A percentile compares a stretch with the other conserved stretches of the same genome.
These are phyloP conservation scores for Excoecaria cochinchinensis DNA, from an alignment of 345 rosid species.

Conservation along the genomic window DNA sequence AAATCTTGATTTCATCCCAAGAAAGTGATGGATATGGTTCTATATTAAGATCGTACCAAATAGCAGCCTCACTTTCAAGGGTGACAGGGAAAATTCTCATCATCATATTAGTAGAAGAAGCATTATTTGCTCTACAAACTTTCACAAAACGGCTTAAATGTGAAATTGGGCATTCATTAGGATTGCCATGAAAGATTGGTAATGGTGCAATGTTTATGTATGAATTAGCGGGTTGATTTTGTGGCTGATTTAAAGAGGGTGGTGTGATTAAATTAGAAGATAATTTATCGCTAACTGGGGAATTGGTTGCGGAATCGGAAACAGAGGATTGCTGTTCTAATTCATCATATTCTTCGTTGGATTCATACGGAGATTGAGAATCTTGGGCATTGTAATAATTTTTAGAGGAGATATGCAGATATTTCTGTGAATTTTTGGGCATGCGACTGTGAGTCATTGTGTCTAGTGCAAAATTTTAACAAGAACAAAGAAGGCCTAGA, in stretches of 20 bases:
- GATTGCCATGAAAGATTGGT: slow-evolving; percentile 31
- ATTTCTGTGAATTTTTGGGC: not conserved
- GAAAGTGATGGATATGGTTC: slow-evolving; percentile 36
- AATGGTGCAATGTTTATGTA: slow-evolving; percentile 37
- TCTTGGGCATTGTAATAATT: not conserved
- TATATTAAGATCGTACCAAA: slow-evolving; percentile 43
- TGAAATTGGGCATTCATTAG: slow-evolving; percentile 28
- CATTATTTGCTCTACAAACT: slow-evolving; percentile 44
- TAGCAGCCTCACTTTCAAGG: slow-evolving; percentile 38
- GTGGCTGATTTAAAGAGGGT: not conserved
- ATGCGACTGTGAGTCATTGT: slow-evolving; percentile 11
- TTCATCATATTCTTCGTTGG: slow-evolving; percentile 3
- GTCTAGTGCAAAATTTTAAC: not conserved
- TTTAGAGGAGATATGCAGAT: not conserved
- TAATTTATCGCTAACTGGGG: not conserved
- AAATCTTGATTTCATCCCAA: slow-evolving; percentile 35
- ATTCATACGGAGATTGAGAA: slow-evolving; percentile 6
- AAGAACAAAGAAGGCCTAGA: not conserved
- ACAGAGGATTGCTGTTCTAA: not conserved
- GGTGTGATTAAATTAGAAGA: not conserved
- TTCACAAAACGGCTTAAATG: slow-evolving; percentile 41
- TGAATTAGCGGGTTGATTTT: slow-evolving; percentile 1
- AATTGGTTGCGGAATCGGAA: not conserved
- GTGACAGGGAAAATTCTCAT: slow-evolving; percentile 44
- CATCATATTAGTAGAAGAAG: slow-evolving; percentile 16